These are phyloP conservation scores for Dendrocalamus latiflorus DNA, from an alignment of 202 grass and related monocot species.

Conservation along the genomic window DNA sequence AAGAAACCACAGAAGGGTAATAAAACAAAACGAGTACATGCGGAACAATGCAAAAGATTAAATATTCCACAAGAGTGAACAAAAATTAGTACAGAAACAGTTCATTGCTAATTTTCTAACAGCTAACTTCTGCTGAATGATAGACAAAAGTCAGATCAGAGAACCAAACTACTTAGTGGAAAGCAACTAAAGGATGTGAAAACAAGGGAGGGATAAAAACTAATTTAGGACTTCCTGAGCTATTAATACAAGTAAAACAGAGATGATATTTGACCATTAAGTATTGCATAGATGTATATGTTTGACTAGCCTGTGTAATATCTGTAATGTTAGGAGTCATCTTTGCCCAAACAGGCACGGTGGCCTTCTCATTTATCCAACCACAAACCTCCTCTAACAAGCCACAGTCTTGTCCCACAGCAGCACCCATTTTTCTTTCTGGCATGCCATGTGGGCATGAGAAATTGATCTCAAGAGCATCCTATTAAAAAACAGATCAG, in stretches of 20 bases:
- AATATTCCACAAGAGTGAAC: not conserved
- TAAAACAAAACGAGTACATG: not conserved
- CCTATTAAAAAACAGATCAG: constrained; percentile 42
- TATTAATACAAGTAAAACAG: not conserved
- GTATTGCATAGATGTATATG: constrained; percentile 1
- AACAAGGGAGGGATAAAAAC: not conserved
- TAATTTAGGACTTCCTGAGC: not conserved
- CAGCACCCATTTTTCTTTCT: constrained; percentile 96
- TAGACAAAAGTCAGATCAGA: not conserved
- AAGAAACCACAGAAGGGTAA: not conserved
- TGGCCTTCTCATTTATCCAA: constrained; percentile 99
- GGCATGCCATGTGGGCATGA: constrained; percentile 99
- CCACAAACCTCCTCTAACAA: constrained; percentile 86
- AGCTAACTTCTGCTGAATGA: constrained; percentile 1
- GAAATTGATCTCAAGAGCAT: constrained; percentile 99
- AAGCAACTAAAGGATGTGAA: not conserved
- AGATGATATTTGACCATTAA: not conserved
- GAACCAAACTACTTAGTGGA: constrained; percentile 8
- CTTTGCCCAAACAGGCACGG: constrained; percentile 97
- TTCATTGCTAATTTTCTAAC: constrained; percentile 3
- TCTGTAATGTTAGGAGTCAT: constrained; percentile 99
- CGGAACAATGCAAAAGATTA: not conserved
- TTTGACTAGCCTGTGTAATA: constrained; percentile 67
- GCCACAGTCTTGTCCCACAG: constrained; percentile 88
- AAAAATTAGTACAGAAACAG: not conserved